Evolutionary conservation across 305 asterid species (phyloP).

Genomic region (Lippia alba): DNA sequence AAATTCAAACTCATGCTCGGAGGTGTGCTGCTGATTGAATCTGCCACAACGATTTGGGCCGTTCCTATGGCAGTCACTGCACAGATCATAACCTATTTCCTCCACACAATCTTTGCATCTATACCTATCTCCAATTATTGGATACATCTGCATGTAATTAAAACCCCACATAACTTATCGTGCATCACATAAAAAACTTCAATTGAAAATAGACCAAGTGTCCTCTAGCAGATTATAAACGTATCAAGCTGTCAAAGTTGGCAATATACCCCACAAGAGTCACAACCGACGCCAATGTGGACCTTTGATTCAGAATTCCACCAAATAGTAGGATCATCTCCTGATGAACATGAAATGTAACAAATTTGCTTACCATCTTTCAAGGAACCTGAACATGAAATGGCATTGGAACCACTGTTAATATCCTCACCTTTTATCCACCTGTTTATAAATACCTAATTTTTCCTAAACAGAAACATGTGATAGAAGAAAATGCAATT

Average conservation of each 20-base stretch:
- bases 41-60: constrained; percentile 54
- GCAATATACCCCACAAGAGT: constrained; percentile 59
- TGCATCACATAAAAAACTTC: background rate
- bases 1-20: constrained; percentile 53
- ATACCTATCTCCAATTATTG: constrained; percentile 60
- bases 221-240: background rate
- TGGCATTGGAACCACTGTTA: background rate
- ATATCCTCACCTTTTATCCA: too few relatives aligned
- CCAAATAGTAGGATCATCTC: constrained; percentile 37
- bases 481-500: background rate
- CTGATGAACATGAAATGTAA: constrained; percentile 40
- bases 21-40: constrained; percentile 61
- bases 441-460: too few relatives aligned
- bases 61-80: constrained; percentile 49
- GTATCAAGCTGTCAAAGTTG: constrained; percentile 2
- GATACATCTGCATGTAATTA: constrained; percentile 49
- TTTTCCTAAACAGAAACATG: background rate
- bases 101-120: constrained; percentile 54
- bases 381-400: constrained; percentile 38
- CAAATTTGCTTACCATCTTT: constrained; percentile 27
- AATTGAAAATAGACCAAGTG: too few relatives aligned
- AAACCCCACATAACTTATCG: background rate
- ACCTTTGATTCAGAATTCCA: constrained; percentile 43
- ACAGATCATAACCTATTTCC: constrained; percentile 56
- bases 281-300: constrained; percentile 56